These are phyloP conservation scores for Naganishia albida DNA, from an alignment of 1,284 basidiomycete species.

Conservation along the genomic window DNA sequence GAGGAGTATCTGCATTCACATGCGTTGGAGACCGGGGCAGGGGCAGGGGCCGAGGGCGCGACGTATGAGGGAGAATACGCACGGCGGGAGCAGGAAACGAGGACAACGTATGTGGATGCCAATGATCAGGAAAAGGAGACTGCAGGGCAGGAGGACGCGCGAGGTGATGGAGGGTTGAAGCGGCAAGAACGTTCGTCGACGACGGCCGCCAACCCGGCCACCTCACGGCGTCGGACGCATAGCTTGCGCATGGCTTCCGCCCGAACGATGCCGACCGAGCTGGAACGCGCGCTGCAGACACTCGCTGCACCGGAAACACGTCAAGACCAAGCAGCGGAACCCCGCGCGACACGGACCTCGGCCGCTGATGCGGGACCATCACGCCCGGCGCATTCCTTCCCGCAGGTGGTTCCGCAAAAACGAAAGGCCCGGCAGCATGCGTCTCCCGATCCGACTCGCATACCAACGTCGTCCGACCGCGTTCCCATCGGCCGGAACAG, in stretches of 20 bases:
- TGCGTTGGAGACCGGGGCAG: neutral
- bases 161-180: too few relatives aligned
- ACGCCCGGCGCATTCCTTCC: neutral
- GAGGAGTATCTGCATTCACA: neutral
- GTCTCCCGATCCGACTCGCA: neutral
- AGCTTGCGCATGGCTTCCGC: neutral
- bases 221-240: too few relatives aligned
- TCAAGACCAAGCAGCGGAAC: neutral
- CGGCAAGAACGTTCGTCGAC: too few relatives aligned
- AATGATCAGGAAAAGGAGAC: neutral
- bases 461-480: neutral
- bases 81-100: neutral
- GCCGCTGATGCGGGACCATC: neutral
- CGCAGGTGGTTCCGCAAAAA: slow-evolving; percentile 19
- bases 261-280: neutral
- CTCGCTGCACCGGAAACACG: neutral
- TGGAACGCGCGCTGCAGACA: slow-evolving; percentile 10
- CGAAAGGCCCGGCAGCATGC: neutral
- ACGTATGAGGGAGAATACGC: slow-evolving; percentile 2
- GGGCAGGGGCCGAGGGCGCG: neutral
- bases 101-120: neutral
- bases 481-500: neutral
- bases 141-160: neutral
- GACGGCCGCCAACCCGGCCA: too few relatives aligned
- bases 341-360: neutral